These are phyloP conservation scores for Trypanosomatidae sp. DNA, from an alignment of 208 protist species.

Conservation along the genomic window DNA sequence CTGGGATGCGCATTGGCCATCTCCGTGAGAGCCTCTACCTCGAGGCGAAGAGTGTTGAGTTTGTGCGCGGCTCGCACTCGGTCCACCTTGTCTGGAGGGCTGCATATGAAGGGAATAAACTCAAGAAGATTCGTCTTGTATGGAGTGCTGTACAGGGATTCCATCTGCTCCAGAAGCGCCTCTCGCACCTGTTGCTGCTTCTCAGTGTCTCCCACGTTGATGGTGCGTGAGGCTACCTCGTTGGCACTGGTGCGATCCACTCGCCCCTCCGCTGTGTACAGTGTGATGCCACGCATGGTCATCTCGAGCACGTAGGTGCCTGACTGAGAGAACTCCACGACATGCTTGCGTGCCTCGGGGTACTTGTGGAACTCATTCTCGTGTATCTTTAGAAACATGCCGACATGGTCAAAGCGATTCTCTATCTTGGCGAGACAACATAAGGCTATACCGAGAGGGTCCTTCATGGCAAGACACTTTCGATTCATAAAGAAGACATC, in stretches of 20 bases:
- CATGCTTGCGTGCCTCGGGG: constrained; percentile 28
- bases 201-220: constrained; percentile 27
- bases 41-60: constrained; percentile 46
- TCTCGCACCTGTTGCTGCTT: constrained; percentile 14
- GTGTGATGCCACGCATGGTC: constrained; percentile 72
- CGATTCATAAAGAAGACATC: constrained; percentile 88
- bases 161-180: constrained; percentile 33
- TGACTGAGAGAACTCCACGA: constrained; percentile 49
- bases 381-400: constrained; percentile 67
- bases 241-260: constrained; percentile 57
- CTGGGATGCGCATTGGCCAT: constrained; percentile 15
- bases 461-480: constrained; percentile 69
- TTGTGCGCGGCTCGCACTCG: constrained; percentile 75
- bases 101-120: constrained; percentile 60
- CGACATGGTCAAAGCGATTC: constrained; percentile 82
- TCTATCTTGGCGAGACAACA: constrained; percentile 80
- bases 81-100: constrained; percentile 88
- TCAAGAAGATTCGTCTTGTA: constrained; percentile 47
- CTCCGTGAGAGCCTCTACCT: constrained; percentile 39
- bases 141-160: constrained; percentile 42
- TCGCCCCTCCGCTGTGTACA: constrained; percentile 66
- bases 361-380: constrained; percentile 40
- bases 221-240: constrained; percentile 42
- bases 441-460: constrained; percentile 56
- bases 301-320: constrained; percentile 83